phyloP scores from a whole-genome alignment of 495 filamentous ascomycete genomes.

The Evernia prunastri region DNA sequence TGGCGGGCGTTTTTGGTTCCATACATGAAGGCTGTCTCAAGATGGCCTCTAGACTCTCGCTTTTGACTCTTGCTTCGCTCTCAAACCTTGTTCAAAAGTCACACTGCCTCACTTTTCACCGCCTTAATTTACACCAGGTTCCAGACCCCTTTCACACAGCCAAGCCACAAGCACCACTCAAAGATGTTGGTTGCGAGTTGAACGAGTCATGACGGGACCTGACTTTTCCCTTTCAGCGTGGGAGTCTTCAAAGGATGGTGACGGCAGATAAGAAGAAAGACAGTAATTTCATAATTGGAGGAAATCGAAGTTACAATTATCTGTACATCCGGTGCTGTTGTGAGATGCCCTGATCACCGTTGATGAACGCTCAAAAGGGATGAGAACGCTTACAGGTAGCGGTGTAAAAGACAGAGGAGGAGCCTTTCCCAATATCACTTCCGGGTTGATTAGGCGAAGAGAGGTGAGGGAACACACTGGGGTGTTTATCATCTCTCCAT shows the following conservation, averaged over 20 bases:
- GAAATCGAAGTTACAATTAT: not conserved
- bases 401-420: not conserved
- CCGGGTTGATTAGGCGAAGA: not conserved
- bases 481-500: not conserved
- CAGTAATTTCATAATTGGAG: conserved; percentile 18
- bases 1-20: not conserved
- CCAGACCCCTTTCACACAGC: conserved; percentile 7
- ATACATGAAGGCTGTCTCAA: conserved; percentile 3
- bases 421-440: not conserved
- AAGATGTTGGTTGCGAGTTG: conserved; percentile 1
- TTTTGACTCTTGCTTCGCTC: not conserved
- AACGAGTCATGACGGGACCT: conserved; percentile 22
- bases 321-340: not conserved
- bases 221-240: conserved; percentile 15
- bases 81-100: conserved; percentile 9
- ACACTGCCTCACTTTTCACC: conserved; percentile 8
- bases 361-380: not conserved
- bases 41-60: conserved; percentile 9
- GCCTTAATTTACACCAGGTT: conserved; percentile 1
- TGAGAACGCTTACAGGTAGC: not conserved
- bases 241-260: conserved; percentile 13
- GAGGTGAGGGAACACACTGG: not conserved
- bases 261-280: conserved; percentile 11
- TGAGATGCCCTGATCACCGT: not conserved
- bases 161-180: conserved; percentile 2